Conservation (phyloP, 495 filamentous ascomycete genomes). For the Neurospora sp. region DNA sequence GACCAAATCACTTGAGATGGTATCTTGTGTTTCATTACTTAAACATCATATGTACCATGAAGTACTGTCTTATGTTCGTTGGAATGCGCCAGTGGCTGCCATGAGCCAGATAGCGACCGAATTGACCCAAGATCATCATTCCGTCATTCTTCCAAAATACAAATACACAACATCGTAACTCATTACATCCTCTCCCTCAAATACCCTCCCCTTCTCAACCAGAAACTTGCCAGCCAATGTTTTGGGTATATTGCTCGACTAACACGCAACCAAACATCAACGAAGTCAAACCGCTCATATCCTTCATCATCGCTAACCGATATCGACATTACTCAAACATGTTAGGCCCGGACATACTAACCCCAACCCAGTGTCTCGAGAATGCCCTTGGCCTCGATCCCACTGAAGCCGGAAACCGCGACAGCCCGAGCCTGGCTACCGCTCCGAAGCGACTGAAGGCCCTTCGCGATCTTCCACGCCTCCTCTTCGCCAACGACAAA, state of each 20-base stretch:
- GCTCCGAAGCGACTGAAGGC: conserved; percentile 60
- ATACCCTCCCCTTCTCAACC: background rate
- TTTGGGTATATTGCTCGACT: background rate
- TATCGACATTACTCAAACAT: background rate
- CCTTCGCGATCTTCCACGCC: conserved; percentile 85
- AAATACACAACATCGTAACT: background rate
- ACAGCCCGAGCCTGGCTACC: conserved; percentile 60
- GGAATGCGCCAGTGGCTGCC: background rate
- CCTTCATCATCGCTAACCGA: background rate
- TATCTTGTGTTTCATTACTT: background rate
- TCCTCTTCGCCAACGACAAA: conserved; percentile 77
- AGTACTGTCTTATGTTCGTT: background rate
- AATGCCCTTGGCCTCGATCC: conserved; percentile 48
- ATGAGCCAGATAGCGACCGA: background rate
- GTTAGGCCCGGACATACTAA: background rate
- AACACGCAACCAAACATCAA: background rate
- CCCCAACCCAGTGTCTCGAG: conserved; percentile 52
- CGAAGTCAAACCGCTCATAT: too few relatives aligned
- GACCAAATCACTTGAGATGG: background rate
- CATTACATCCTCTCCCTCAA: background rate
- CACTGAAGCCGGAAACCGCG: conserved; percentile 50
- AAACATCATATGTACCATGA: background rate
- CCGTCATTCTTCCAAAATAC: background rate
- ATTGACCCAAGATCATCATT: background rate
- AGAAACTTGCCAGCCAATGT: background rate